These are phyloP conservation scores for Prunus mongolica DNA, from an alignment of 306 rosid genomes.

Conservation along the genomic window DNA sequence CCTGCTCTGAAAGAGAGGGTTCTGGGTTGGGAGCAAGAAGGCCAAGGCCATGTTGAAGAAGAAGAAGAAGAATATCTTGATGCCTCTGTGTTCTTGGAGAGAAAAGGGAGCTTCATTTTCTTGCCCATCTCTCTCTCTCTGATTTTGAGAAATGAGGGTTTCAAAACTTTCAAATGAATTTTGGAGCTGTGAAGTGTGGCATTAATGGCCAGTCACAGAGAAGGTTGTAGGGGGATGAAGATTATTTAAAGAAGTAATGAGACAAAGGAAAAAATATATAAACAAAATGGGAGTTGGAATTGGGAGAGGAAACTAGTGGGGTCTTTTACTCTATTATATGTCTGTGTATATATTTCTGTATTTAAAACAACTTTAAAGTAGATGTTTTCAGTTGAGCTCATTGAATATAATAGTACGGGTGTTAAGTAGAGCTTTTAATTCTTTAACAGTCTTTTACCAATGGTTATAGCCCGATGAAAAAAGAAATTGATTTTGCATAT, in stretches of 20 bases:
- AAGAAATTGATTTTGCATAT: too few species aligned
- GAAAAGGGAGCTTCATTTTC: slow-evolving; percentile 67
- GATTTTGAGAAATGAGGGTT: background rate
- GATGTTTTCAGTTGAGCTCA: slow-evolving; percentile 21
- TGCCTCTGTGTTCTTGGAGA: slow-evolving; percentile 32
- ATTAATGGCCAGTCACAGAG: slow-evolving; percentile 43
- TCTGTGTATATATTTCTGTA: background rate
- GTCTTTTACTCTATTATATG: background rate
- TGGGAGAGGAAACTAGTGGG: slow-evolving; percentile 10
- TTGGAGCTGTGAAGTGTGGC: slow-evolving; percentile 35
- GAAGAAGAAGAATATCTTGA: slow-evolving; percentile 15
- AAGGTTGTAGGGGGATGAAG: slow-evolving; percentile 15
- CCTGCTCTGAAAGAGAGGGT: slow-evolving; percentile 63
- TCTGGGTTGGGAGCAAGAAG: slow-evolving; percentile 63
- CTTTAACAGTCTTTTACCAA: background rate
- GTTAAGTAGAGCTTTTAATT: background rate
- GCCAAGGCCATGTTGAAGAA: slow-evolving; percentile 53
- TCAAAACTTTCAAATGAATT: slow-evolving; percentile 18
- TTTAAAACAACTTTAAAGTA: slow-evolving; percentile 1
- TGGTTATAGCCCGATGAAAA: too few species aligned
- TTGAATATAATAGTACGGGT: slow-evolving; percentile 5
- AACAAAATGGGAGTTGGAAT: background rate
- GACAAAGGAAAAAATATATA: background rate
- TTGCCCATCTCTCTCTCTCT: slow-evolving; percentile 29
- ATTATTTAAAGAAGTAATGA: slow-evolving; percentile 25